Percentiles rank a stretch among this genome's conserved stretches.
Evolutionary conservation across 73 alveolate species (phyloP).

Genomic region (Effrenium voratum): DNA sequence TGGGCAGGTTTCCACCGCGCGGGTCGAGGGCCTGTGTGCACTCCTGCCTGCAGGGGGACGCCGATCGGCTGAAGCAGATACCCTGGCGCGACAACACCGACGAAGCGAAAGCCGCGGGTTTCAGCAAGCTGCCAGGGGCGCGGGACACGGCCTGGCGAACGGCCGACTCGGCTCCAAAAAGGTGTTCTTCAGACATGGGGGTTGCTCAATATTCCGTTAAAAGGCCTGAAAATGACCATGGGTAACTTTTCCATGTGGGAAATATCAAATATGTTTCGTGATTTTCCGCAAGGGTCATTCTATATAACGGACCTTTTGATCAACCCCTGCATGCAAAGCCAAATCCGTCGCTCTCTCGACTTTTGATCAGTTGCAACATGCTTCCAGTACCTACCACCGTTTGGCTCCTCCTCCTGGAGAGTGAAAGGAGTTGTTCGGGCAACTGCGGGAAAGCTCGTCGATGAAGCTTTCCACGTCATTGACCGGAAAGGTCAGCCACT

Average conservation of each 20-base stretch:
- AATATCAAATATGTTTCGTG: too few relatives aligned
- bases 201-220: too few relatives aligned
- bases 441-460: slow-evolving; percentile 83
- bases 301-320: not conserved
- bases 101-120: not conserved
- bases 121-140: not conserved
- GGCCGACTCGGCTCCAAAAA: too few relatives aligned
- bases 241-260: not conserved
- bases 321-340: not conserved
- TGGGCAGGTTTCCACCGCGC: too few relatives aligned
- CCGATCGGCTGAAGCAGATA: slow-evolving; percentile 70
- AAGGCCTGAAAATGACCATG: not conserved
- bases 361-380: not conserved
- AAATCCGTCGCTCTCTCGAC: not conserved
- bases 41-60: slow-evolving; percentile 39
- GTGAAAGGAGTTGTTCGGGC: slow-evolving; percentile 88
- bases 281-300: not conserved
- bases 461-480: slow-evolving; percentile 69
- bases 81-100: not conserved
- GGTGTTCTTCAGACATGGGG: too few relatives aligned
- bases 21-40: too few relatives aligned
- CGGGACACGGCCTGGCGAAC: slow-evolving; percentile 22
- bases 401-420: slow-evolving; percentile 46
- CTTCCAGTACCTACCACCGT: slow-evolving; percentile 42
- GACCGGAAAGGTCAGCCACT: slow-evolving; percentile 61